A percentile compares a stretch with the other conserved stretches of the same genome.
These are phyloP conservation scores for Cruciata laevipes DNA, from an alignment of 257 asterid genomes.

Conservation along the genomic window DNA sequence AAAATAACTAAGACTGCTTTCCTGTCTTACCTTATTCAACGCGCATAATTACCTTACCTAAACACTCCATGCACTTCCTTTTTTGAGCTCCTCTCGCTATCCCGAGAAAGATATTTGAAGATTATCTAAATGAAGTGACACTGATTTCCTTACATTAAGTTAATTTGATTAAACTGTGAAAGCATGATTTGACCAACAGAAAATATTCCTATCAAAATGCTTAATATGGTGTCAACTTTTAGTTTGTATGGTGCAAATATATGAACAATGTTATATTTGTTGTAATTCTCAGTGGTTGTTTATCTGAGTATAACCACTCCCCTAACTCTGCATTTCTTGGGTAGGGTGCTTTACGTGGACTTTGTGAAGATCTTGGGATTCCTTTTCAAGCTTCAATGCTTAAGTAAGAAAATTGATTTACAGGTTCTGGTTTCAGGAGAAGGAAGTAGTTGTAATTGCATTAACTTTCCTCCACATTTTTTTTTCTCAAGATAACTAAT, in stretches of 20 bases:
- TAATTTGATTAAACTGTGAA: background rate
- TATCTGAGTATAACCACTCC: background rate
- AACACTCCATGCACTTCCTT: background rate
- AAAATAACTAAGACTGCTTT: background rate
- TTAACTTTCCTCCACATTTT: too few relatives aligned
- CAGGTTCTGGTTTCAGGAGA: background rate
- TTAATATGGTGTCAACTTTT: background rate
- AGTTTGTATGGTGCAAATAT: background rate
- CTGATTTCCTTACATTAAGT: background rate
- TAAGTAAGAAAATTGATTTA: constrained; percentile 43
- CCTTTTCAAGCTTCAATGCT: constrained; percentile 85
- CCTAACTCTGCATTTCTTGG: constrained; percentile 10
- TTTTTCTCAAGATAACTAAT: background rate
- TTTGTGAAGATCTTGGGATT: constrained; percentile 73
- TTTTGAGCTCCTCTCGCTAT: background rate
- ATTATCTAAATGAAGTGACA: background rate
- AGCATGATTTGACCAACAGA: background rate
- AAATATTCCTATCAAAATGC: too few relatives aligned
- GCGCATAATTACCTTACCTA: background rate
- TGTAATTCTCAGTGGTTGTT: constrained; percentile 2
- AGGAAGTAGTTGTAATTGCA: background rate
- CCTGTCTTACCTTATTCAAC: background rate
- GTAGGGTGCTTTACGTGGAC: constrained; percentile 60
- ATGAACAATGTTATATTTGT: background rate
- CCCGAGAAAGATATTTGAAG: background rate